Percentiles rank a stretch among this genome's conserved stretches.
These are phyloP conservation scores for Suillus clintonianus DNA, from an alignment of 768 basidiomycete species.

Conservation along the genomic window DNA sequence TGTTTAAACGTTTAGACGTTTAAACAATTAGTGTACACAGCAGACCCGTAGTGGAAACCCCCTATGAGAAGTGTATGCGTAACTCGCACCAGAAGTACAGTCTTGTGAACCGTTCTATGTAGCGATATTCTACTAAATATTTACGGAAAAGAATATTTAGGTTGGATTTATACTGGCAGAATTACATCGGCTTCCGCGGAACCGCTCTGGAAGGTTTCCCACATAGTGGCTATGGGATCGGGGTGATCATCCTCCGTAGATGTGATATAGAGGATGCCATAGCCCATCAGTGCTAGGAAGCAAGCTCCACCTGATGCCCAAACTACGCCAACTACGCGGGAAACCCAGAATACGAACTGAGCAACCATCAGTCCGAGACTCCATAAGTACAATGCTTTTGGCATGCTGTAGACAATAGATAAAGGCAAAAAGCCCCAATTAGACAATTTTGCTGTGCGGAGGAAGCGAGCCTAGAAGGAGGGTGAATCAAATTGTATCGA, in stretches of 20 bases:
- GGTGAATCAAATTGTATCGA: background rate
- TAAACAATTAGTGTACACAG: background rate
- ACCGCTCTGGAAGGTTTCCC: background rate
- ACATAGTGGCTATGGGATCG: background rate
- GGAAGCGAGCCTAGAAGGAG: slow-evolving; percentile 19
- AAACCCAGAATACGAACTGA: slow-evolving; percentile 18
- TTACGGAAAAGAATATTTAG: background rate
- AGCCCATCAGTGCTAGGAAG: background rate
- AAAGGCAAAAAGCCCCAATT: slow-evolving; percentile 45
- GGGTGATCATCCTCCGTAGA: background rate
- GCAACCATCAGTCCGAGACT: slow-evolving; percentile 26
- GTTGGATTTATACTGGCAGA: background rate
- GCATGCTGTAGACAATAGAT: slow-evolving; percentile 49
- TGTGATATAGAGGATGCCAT: background rate
- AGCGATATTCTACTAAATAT: background rate
- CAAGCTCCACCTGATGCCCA: background rate
- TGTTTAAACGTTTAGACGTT: background rate
- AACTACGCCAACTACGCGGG: background rate
- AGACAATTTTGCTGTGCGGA: slow-evolving; percentile 31
- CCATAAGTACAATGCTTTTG: slow-evolving; percentile 50
- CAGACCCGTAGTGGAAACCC: background rate
- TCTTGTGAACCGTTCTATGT: background rate
- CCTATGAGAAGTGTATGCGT: background rate
- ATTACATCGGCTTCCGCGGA: background rate
- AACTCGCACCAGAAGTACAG: background rate